Base-by-base conservation (phyloP, 257 asterid genomes). In the Solanum piurae region DNA sequence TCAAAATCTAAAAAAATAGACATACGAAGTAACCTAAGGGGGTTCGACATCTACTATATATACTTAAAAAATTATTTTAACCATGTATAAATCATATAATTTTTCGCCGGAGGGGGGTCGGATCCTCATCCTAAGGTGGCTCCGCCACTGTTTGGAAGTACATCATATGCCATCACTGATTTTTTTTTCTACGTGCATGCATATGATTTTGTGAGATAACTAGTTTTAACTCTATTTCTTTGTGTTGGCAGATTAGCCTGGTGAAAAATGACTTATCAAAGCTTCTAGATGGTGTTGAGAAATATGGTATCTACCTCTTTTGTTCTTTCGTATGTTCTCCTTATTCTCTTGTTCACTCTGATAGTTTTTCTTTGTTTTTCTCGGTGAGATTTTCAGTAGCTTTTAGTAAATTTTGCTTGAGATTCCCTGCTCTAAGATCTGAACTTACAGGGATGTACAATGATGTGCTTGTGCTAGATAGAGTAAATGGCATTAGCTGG, bases 261-360 rank as follows among this genome's bases (percentile, higher is more conserved):
- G 87, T 94, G 89, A 94, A 94, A 91, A 93, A 90, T 85, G 99
- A 95, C 91, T 87, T 95, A 87, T 87, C 87, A 89, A 97, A 95
- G 94, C 99, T 97, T 86, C 95, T 97, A 90, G 99, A 97, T 83
- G 96, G 95, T 71, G 86, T 91, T 89, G 98, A 95, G 92, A 95
- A 85, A 95, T 95, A 95, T 71, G 99, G 99, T 97, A 92, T 40
- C 90, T 76, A 60, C 49, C 86, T 66, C 37, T 37, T 16, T 44
- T 42, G 13, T 77, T 77, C 84, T 42, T 77, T 25, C 14, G 2
- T 42, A 25, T 77, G n/a, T 42, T 77, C 16, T 77, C 62, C 84
- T 77, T 42, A 42, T 29, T 42, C 64, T 77, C 64, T n/a, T 42
- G 84, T 77, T 77, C 84, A 25, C 62, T 42, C 60, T 7, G 31